Conservation (phyloP, 2,329 filamentous ascomycete species). For the Saccharata proteae region DNA sequence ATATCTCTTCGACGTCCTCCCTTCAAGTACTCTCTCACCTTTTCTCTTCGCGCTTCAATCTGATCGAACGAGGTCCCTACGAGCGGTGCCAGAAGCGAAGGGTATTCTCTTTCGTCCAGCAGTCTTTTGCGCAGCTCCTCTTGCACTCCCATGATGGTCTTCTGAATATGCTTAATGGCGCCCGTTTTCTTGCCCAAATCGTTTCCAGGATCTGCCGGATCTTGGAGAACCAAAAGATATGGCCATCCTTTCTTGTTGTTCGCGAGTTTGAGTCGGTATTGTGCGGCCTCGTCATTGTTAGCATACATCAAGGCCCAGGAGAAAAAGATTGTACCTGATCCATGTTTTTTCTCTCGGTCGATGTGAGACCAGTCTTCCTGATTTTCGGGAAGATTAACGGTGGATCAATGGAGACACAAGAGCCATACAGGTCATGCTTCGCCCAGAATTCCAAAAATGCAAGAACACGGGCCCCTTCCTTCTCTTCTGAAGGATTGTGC, state of each 20-base stretch:
- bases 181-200: conserved; percentile 41
- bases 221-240: conserved; percentile 42
- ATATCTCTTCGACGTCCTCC: too few species aligned
- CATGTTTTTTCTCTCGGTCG: neutral
- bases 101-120: neutral
- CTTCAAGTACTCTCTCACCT: too few species aligned
- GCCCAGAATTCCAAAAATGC: conserved; percentile 40
- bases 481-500: conserved; percentile 24
- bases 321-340: neutral
- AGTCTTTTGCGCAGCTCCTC: conserved; percentile 2
- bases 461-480: conserved; percentile 31
- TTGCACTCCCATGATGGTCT: conserved; percentile 14
- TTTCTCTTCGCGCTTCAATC: conserved; percentile 1
- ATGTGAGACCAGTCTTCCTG: neutral
- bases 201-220: conserved; percentile 46
- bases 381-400: conserved; percentile 30
- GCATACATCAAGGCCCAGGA: too few species aligned
- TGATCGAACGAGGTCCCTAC: conserved; percentile 4
- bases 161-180: conserved; percentile 38
- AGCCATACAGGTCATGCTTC: conserved; percentile 31
- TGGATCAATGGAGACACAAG: conserved; percentile 40
- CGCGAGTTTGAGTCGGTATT: neutral
- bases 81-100: neutral
- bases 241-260: conserved; percentile 13
- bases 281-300: too few species aligned